Conservation (phyloP, 352 stramenopile species). For the Globisporangium orthogonon region DNA sequence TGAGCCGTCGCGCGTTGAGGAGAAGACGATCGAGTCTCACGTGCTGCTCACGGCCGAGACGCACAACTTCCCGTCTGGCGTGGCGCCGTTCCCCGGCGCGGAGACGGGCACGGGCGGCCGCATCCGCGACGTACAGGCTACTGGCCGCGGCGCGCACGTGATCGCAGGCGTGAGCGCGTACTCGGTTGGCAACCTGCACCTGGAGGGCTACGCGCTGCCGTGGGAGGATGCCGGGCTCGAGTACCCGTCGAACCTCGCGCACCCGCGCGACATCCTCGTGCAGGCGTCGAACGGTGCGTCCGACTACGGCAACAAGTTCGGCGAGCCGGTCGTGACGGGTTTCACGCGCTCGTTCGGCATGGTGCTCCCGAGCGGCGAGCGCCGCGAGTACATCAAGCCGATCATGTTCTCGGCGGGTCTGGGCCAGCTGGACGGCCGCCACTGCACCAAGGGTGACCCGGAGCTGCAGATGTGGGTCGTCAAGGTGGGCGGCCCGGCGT, state of each 20-base stretch:
- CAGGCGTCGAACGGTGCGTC: conserved; percentile 97
- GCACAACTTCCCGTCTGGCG: conserved; percentile 98
- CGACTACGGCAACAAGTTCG: conserved; percentile 99
- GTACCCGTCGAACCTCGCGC: conserved; percentile 88
- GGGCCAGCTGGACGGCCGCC: conserved; percentile 92
- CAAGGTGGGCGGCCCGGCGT: conserved; percentile 97
- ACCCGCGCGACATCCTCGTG: conserved; percentile 94
- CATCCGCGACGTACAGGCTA: conserved; percentile 98
- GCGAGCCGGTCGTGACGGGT: conserved; percentile 97
- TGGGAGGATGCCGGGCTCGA: conserved; percentile 93
- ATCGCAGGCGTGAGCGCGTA: conserved; percentile 90
- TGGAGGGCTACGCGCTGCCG: conserved; percentile 94
- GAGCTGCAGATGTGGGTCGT: conserved; percentile 96
- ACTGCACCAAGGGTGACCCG: conserved; percentile 92
- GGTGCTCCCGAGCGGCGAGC: conserved; percentile 91
- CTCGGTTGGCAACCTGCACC: conserved; percentile 92
- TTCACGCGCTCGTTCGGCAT: conserved; percentile 98
- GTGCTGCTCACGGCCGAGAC: conserved; percentile 98
- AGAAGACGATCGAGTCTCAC: conserved; percentile 86
- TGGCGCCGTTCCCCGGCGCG: conserved; percentile 93
- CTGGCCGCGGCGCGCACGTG: conserved; percentile 93
- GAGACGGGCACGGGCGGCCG: conserved; percentile 97
- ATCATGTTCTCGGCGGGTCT: conserved; percentile 99
- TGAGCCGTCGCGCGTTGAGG: conserved; percentile 56
- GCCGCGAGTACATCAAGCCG: conserved; percentile 99